Evolutionary conservation across 768 basidiomycete species (phyloP), one percentile per base, ranked within the genome.

Genomic region (Asterophora lycoperdoides): DNA sequence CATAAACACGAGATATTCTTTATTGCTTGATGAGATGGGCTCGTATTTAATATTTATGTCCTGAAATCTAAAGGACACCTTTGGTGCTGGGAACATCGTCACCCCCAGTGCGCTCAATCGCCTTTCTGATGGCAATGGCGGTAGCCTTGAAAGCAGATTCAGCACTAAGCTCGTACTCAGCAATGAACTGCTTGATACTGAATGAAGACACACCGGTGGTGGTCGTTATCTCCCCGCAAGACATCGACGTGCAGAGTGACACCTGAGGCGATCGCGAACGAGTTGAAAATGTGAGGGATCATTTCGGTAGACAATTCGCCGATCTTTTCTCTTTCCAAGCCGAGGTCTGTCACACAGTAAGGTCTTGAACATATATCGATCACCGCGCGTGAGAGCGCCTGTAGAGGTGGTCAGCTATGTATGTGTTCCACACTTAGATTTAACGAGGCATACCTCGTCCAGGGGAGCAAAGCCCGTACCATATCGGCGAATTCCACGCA

Each of bases 81-180:
- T 99, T 99, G 3, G 96, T 98, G 62, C 91, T 93, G 0, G 95
- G 95, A 26, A 97, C 83, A 49, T 99, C 96, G 56, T 82, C 77
- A 4, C 89, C 81, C 4, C 93, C 93, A 1, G 94, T 97, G 46
- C 76, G 76, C 64, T 91, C 82, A 54, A 96, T 88, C n/a, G 96
- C 96, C 67, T 97, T 84, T 47, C 87, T 83, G 56, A 99, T 93
- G 8, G 95, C 96, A 30, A 99, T 74, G 0, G 96, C 96, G 15
- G 98, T 69, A 1, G 96, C 95, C 69, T 99, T 99, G 81, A 99
- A 99, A 4, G 95, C 93, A 3, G 94, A 93, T 68, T 99, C 96
- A 10, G 94, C 84, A 45, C 96, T 98, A 59, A 28, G 35, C 48
- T 42, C 38, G 18, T 42, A 40, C 30, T 19, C 57, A 35, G 46